Conservation (phyloP, 202 grass and related monocot genomes). For the Musa balbisiana region DNA sequence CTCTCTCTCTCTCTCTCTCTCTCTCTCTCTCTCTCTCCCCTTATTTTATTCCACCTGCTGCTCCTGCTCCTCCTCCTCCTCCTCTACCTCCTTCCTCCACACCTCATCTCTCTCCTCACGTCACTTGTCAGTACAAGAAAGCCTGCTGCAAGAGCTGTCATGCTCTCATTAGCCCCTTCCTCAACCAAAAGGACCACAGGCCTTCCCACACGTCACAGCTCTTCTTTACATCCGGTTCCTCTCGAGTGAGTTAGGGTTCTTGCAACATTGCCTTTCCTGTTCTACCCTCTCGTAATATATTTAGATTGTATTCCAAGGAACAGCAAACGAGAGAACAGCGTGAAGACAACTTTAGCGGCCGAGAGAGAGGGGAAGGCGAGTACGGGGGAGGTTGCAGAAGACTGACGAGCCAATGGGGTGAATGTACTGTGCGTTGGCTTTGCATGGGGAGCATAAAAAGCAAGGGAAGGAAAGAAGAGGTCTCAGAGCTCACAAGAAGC, state of each 20-base stretch:
- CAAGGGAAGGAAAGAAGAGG: background rate
- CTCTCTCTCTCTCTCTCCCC: background rate
- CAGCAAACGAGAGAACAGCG: background rate
- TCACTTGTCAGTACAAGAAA: slow-evolving; percentile 25
- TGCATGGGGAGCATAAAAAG: background rate
- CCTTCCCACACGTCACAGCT: background rate
- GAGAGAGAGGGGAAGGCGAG: background rate
- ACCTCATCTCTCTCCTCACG: slow-evolving; percentile 12
- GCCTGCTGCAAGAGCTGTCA: slow-evolving; percentile 26
- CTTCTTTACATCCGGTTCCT: background rate
- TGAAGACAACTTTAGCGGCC: background rate
- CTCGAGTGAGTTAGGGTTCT: background rate
- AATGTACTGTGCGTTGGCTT: background rate
- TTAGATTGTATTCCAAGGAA: background rate
- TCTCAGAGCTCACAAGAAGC: too few species aligned
- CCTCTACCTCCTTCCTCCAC: too few species aligned
- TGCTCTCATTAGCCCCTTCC: slow-evolving; percentile 26
- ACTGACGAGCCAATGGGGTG: background rate
- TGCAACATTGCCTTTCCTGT: background rate
- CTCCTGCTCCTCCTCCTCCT: background rate
- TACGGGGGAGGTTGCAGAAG: background rate
- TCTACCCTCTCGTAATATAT: background rate
- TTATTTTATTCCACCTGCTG: too few species aligned
- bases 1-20: background rate
- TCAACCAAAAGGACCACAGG: background rate